phyloP scores from a whole-genome alignment of 495 filamentous ascomycete species.

The Neurospora sp. region DNA sequence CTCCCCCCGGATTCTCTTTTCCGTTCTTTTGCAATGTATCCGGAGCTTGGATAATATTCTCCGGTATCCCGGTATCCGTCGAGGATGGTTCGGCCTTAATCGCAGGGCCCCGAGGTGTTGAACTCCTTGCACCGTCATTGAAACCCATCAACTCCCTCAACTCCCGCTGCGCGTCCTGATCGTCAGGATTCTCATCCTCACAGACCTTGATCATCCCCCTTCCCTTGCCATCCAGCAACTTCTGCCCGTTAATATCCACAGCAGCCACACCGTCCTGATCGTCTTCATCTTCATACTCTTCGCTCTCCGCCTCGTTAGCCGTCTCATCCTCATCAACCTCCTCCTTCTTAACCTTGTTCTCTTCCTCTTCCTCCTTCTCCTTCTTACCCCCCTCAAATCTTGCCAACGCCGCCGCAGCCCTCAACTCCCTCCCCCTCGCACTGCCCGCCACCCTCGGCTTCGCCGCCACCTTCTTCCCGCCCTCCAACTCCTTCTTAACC shows the following conservation, averaged over 20 bases:
- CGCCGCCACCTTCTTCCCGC: constrained; percentile 44
- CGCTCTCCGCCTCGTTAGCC: constrained; percentile 25
- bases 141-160: constrained; percentile 43
- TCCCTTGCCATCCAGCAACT: constrained; percentile 50
- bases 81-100: background rate
- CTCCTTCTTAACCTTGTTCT: constrained; percentile 5
- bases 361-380: constrained; percentile 24
- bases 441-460: constrained; percentile 66
- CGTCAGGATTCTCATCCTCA: constrained; percentile 54
- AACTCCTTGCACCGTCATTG: background rate
- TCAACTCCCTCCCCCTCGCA: constrained; percentile 57
- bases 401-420: constrained; percentile 65
- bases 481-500: constrained; percentile 51
- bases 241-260: constrained; percentile 48
- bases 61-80: background rate
- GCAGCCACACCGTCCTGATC: constrained; percentile 21
- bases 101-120: background rate
- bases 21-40: background rate
- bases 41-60: background rate
- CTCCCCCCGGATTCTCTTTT: background rate
- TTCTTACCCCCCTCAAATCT: constrained; percentile 54
- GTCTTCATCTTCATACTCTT: constrained; percentile 31
- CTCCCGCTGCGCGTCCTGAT: constrained; percentile 49
- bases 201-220: constrained; percentile 58
- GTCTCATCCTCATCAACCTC: constrained; percentile 30